Evolutionary conservation across 2,329 filamentous ascomycete species (phyloP).

Genomic region (Corniculantispora saksenae): DNA sequence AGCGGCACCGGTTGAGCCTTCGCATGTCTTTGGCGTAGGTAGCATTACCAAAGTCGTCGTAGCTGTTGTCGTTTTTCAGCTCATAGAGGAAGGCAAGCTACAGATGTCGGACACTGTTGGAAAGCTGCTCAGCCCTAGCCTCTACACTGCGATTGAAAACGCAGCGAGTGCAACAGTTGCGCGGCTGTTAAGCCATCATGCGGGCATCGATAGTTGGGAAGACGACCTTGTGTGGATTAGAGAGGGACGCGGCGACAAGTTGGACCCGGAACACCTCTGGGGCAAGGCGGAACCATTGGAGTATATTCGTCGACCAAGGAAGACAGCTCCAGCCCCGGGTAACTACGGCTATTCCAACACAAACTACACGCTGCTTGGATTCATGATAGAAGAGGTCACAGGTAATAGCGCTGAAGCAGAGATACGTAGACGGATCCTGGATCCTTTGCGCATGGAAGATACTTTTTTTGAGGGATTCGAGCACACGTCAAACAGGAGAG

Average conservation of each 20-base stretch:
- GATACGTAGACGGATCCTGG: conserved; percentile 17
- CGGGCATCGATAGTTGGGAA: conserved; percentile 23
- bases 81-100: conserved; percentile 22
- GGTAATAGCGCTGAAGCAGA: conserved; percentile 17
- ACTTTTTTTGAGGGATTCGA: conserved; percentile 22
- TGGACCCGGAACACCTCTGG: conserved; percentile 19
- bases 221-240: conserved; percentile 21
- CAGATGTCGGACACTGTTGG: conserved; percentile 17
- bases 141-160: conserved; percentile 19
- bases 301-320: conserved; percentile 21
- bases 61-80: conserved; percentile 21
- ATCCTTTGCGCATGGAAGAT: conserved; percentile 17
- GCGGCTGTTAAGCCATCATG: conserved; percentile 18
- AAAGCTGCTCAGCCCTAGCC: conserved; percentile 5
- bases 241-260: conserved; percentile 18
- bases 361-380: conserved; percentile 23
- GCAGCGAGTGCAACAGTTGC: conserved; percentile 14
- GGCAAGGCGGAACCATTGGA: conserved; percentile 21
- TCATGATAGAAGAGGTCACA: conserved; percentile 20
- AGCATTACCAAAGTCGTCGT: conserved; percentile 25
- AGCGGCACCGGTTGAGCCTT: conserved; percentile 1
- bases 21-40: conserved; percentile 22
- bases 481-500: not conserved
- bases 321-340: conserved; percentile 18
- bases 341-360: conserved; percentile 22